phyloP scores from a whole-genome alignment of 345 rosid genomes.

The Cardamine occulta region DNA sequence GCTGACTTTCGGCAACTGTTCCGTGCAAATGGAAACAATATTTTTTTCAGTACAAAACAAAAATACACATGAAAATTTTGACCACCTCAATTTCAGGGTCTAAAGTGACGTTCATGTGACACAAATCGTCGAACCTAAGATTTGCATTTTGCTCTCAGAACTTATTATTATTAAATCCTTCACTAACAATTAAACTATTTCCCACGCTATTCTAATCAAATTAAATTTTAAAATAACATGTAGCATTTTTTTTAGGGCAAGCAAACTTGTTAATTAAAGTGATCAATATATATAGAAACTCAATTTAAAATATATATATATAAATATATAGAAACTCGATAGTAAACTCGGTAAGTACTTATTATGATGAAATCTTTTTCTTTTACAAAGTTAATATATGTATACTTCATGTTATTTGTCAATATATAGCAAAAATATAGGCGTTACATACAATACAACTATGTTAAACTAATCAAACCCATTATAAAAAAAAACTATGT shows the following conservation, averaged over 20 bases:
- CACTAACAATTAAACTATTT: slow-evolving; percentile 12
- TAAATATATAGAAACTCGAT: background rate
- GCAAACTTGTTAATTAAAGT: background rate
- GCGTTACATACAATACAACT: background rate
- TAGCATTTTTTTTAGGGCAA: background rate
- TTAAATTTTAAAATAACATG: background rate
- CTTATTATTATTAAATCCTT: slow-evolving; percentile 22
- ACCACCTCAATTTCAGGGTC: slow-evolving; percentile 48
- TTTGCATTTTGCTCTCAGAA: slow-evolving; percentile 18
- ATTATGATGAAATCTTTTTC: background rate
- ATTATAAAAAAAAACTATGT: too few species aligned
- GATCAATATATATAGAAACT: background rate
- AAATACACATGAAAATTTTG: slow-evolving; percentile 26
- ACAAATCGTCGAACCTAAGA: slow-evolving; percentile 44
- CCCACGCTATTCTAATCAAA: slow-evolving; percentile 18
- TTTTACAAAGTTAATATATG: background rate
- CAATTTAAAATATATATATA: too few species aligned
- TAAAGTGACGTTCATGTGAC: slow-evolving; percentile 38
- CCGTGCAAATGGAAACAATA: slow-evolving; percentile 30
- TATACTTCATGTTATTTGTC: background rate
- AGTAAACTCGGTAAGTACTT: slow-evolving; percentile 4
- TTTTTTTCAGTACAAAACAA: background rate
- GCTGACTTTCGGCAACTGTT: slow-evolving; percentile 42
- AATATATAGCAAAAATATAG: background rate
- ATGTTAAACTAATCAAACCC: too few species aligned